Evolutionary conservation across 805 yeast genomes (phyloP).

Genomic region (Metschnikowia sp.): DNA sequence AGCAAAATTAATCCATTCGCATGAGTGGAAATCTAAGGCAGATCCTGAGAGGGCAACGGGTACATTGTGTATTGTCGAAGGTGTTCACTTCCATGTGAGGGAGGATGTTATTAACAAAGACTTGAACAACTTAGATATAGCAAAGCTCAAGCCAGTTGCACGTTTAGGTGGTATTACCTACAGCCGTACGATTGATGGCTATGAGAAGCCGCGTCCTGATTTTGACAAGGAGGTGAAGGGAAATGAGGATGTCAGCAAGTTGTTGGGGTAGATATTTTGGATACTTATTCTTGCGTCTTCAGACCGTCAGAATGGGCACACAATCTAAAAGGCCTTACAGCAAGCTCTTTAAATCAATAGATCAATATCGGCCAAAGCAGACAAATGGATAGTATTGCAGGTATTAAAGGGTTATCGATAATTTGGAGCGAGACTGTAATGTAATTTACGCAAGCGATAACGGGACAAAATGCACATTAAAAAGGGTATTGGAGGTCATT

Average conservation of each 20-base stretch:
- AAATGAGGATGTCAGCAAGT: slow-evolving; percentile 1
- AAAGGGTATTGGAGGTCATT: too few species aligned
- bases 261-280: not conserved
- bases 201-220: slow-evolving; percentile 44
- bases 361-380: too few species aligned
- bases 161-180: slow-evolving; percentile 50
- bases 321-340: too few species aligned
- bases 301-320: too few species aligned
- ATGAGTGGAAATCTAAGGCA: slow-evolving; percentile 42
- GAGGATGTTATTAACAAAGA: slow-evolving; percentile 50
- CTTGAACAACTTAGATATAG: slow-evolving; percentile 37
- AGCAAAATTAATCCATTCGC: slow-evolving; percentile 44
- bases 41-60: slow-evolving; percentile 37
- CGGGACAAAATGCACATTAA: too few species aligned
- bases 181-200: slow-evolving; percentile 43
- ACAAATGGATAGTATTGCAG: too few species aligned
- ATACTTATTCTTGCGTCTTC: too few species aligned
- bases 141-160: slow-evolving; percentile 50
- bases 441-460: too few species aligned
- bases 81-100: slow-evolving; percentile 53
- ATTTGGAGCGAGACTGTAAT: too few species aligned
- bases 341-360: too few species aligned
- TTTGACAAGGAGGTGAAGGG: slow-evolving; percentile 20
- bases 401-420: too few species aligned
- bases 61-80: slow-evolving; percentile 47